Conservation (phyloP, 345 rosid species). For the Clausena lansium region DNA sequence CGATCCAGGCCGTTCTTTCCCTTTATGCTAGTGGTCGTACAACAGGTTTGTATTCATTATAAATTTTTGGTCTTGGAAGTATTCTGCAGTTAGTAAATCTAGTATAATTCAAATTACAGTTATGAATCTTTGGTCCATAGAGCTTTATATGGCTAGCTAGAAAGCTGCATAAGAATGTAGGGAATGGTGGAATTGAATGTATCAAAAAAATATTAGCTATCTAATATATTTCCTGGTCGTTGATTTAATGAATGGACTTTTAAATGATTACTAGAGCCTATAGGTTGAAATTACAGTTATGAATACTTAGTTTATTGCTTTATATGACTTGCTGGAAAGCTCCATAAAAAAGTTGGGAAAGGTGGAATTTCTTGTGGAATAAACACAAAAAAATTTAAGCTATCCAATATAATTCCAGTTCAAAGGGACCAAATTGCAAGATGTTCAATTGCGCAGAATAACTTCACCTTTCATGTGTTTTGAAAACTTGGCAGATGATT, state of each 20-base stretch:
- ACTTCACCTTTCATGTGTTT: background rate
- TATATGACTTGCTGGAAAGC: background rate
- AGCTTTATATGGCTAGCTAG: background rate
- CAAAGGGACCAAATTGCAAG: background rate
- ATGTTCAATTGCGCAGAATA: background rate
- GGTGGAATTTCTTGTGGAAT: background rate
- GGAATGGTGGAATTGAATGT: background rate
- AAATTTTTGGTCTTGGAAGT: background rate
- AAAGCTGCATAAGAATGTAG: background rate
- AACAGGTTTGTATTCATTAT: slow-evolving; percentile 34
- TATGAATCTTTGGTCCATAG: background rate
- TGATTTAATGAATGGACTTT: too few relatives aligned
- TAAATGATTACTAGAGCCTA: too few relatives aligned
- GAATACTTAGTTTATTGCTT: background rate
- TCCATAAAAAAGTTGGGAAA: background rate
- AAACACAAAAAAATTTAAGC: background rate
- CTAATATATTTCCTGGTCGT: background rate
- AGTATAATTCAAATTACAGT: background rate
- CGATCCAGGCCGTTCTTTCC: slow-evolving; percentile 56
- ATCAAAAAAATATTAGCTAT: background rate
- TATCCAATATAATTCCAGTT: background rate
- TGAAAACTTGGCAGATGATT: background rate
- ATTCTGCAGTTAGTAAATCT: background rate
- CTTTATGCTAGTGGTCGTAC: slow-evolving; percentile 70
- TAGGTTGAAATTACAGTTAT: too few relatives aligned